Evolutionary conservation across 2,329 filamentous ascomycete genomes (phyloP), one percentile per base, ranked within the genome.

Genomic region (Trichoderma atrobrunneum): DNA sequence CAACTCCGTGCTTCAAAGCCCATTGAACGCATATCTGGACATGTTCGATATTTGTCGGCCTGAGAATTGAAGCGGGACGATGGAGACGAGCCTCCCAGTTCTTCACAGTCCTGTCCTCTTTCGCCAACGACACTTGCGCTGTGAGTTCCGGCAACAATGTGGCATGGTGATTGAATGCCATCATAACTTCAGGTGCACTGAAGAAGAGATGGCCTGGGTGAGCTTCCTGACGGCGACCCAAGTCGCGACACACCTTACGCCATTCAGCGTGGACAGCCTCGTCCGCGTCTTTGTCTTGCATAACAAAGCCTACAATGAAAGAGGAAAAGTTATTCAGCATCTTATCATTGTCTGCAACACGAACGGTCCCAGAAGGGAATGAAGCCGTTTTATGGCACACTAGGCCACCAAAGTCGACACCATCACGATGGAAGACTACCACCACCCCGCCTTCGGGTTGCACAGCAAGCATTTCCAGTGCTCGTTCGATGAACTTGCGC

Each of bases 11-110:
- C 73, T 85, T 77, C 11, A 87, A 43, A 74, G 88, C 88, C 89
- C 88, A 91, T 76, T 54, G 76, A 66, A 90, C 84, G 74, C 88
- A 90, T 4, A 82, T 61, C 75, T 89, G 88, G 54, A 91, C 76
- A 0, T 90, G 84, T 48, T 18, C 39, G 28, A 88, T 61, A 2
- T 83, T 76, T 68, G 78, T 85, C 11, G 89, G 89, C 72, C 78
- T 80, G 14, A 87, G 43, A 34, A 87, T 79, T 0, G 80, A 73
- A 7, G 87, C 83, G 0, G 86, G 82, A n/a, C 67, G 78, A 70
- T 82, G 81, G 11, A 80, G 76, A 21, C 82, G 79, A 74, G 87
- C 88, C 74, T 89, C 83, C 7, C 82, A 73, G 73, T 86, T 90
- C 78, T 90, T 89, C 24, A 89, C 75, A 7, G 34, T 74, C 73